Base-by-base conservation (phyloP, 2,329 filamentous ascomycete genomes). In the Chaetomium sp. region DNA sequence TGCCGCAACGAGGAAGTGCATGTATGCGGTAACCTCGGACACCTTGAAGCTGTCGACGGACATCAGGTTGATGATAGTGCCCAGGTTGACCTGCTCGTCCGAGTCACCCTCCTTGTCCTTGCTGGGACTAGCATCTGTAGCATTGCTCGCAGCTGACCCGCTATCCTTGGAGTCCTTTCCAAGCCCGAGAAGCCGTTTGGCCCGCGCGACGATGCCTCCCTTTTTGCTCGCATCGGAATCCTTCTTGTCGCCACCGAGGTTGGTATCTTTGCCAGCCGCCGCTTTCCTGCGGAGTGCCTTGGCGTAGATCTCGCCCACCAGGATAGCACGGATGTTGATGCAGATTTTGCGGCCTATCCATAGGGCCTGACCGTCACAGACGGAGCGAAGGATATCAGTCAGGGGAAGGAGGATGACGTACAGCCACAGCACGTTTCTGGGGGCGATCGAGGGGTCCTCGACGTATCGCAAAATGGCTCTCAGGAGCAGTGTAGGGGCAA, bases 41-140 rank as follows among this genome's bases (percentile, higher is more conserved):
- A 99, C 92, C 79, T 99, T 99, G 86, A 98, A 98, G 56, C 94
- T 97, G 80, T 99, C 96, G 49, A 99, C 96, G 12, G 95, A 96
- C 95, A 99, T 99, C 70, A 99, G 82, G 77, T 98, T 99, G 81
- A 99, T 99, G 73, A 99, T 97, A n/a, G 95, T 96, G 68, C 96
- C 95, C 58, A 96, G 84, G 67, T 95, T 97, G 47, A 93, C 94
- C 78, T 96, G 92, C 64, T 90, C 85, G 67, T 92, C 89, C 21
- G 79, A 57, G n/a, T 70, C 74, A 2, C 71, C 71, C 60, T 80
- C 76, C 61, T 75, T 76, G 61, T 76, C 76, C 49, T 77, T 70
- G 72, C 61, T 74, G 63, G 79, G 78, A 47, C 72, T 60, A n/a
- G 71, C 70, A 33, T 75, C 75, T n/a, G 78, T 76, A 4, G 78